A percentile compares a stretch with the other conserved stretches of the same genome.
Evolutionary conservation across 768 basidiomycete species (phyloP).

Genomic region (Boletus bicolor): DNA sequence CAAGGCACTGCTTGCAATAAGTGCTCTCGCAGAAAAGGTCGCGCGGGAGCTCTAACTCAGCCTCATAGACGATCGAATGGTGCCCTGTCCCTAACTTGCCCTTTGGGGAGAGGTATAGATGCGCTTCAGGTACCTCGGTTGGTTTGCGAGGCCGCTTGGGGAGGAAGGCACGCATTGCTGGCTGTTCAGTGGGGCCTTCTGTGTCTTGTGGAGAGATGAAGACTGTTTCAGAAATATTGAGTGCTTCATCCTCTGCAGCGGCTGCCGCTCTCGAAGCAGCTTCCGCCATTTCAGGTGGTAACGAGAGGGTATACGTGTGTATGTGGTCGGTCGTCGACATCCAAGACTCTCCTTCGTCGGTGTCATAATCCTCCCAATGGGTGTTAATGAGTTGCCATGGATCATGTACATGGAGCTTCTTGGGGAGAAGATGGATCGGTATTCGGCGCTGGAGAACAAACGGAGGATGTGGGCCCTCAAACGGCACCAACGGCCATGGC

Average conservation of each 20-base stretch:
- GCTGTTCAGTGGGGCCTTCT: constrained; percentile 25
- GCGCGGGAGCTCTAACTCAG: constrained; percentile 50
- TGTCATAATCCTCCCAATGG: not conserved
- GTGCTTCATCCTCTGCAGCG: constrained; percentile 2
- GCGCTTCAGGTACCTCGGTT: constrained; percentile 36
- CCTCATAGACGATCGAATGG: constrained; percentile 50
- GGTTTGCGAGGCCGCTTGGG: constrained; percentile 24
- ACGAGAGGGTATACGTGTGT: constrained; percentile 29
- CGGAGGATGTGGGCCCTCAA: constrained; percentile 25
- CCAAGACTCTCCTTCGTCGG: constrained; percentile 17
- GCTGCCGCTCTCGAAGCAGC: constrained; percentile 6
- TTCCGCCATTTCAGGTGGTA: constrained; percentile 10
- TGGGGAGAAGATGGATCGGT: constrained; percentile 36
- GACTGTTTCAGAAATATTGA: constrained; percentile 1
- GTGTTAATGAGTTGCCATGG: constrained; percentile 34
- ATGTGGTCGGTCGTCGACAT: constrained; percentile 26
- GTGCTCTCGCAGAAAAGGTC: constrained; percentile 34
- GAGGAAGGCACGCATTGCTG: constrained; percentile 28
- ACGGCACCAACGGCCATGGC: constrained; percentile 41
- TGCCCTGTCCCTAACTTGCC: constrained; percentile 41
- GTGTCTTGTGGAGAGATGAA: constrained; percentile 21
- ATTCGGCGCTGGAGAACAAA: constrained; percentile 29
- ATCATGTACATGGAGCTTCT: constrained; percentile 44
- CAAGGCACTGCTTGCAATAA: constrained; percentile 40
- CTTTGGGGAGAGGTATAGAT: constrained; percentile 44